Evolutionary conservation across 208 protist genomes (phyloP), one percentile per base, ranked within the genome.

Genomic region (Leishmania gerbilli): DNA sequence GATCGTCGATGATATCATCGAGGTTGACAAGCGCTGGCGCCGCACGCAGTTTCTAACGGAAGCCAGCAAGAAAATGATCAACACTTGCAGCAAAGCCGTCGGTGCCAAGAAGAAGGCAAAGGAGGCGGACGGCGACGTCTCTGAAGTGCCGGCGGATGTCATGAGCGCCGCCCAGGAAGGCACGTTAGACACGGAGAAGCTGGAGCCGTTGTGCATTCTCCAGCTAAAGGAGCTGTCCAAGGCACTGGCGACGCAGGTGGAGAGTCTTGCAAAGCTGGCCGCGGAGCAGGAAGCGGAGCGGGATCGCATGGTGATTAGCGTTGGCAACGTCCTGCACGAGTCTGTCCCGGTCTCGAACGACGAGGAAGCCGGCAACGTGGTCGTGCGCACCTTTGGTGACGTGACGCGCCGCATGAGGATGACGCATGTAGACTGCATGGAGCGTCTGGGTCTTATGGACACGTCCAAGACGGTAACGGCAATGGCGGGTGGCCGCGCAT

Each of bases 261-360:
- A 83, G 11, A 87, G 87, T 7, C 90, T 95, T 7, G 93, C 85
- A 17, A 92, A 93, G 79, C 74, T 92, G n/a, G 90, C 93, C 1
- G 88, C 84, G 21, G 87, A 91, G 76, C 84, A 92, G 34, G 92
- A 90, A 62, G 80, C 84, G 24, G 79, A 92, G 81, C 90, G 96
- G 51, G 95, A 99, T 79, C 85, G 92, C 65, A 79, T 97, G 71
- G 80, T 99, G 31, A 83, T 87, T 62, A 86, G 65, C 24, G 93
- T 99, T 56, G 99, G 99, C 58, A 99, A 99, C 85, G 85, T 99
- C 37, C 90, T 99, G 49, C 98, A 99, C 86, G 97, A 99, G 78
- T 93, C 87, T 9, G 98, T 99, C 58, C 96, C 96, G 9, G 87
- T 99, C 64, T 85, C 89, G 27, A 84, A 99, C 76, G 95, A 99